Base-by-base conservation (phyloP, 345 rosid genomes). In the Cochlearia excelsa region DNA sequence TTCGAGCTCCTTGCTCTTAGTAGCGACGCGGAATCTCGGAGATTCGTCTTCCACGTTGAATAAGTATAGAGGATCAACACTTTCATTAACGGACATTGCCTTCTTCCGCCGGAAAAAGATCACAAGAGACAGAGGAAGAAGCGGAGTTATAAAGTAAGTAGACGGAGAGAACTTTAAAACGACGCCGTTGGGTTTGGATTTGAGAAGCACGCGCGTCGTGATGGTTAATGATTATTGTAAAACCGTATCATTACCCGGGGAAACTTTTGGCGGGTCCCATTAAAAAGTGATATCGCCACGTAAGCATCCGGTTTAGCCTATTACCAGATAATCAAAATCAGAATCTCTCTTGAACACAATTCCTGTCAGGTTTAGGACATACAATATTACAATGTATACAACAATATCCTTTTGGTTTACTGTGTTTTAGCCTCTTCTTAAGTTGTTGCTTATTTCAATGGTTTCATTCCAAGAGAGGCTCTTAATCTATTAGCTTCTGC, bases 41-140 rank as follows among this genome's bases (percentile, higher is more conserved):
- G 79, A 26, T 9, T 80, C 85, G 37, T 84, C 88, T 59, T 82
- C 85, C 23, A 51, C 61, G 1, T 77, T 83, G 76, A 79, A 83
- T 29, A 82, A 56, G 43, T 76, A 81, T 53, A 69, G 86, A 6
- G 83, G 59, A 51, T 81, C 83, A 11, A 80, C 74, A 55, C 77
- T 70, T 40, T 73, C 55, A 30, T 63, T 63, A 16, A 57, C 40
- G 10, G 70, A 57, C 70, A 71, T 71, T 64, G 44, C 40, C 34
- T 45, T 31, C 38, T 33, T 33, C 23, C 63, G 50, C 33, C 69
- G 65, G 50, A 0, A 49, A 4, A 33, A 16, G 23, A 16, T 16
- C 23, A 16, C 23, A 16, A 16, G 23, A 16, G 23, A 16, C 23
- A 16, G 23, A 16, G 23, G 23, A 16, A 16, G 23, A 16, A 16